Evolutionary conservation across 305 asterid species (phyloP).

Genomic region (Fraxinus dipetala): DNA sequence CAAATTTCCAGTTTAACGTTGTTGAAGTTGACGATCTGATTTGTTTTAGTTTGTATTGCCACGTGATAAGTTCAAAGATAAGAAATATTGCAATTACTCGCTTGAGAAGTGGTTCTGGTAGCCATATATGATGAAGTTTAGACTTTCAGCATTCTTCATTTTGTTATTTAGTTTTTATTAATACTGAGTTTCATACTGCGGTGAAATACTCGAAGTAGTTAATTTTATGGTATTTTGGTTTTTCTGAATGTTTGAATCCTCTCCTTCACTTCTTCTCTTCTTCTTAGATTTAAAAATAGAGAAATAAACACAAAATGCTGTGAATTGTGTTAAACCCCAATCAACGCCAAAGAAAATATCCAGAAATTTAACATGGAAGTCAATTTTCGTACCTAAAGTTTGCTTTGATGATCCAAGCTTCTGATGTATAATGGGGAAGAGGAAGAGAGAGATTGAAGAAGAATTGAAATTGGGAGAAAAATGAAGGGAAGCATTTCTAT

Average conservation of each 20-base stretch:
- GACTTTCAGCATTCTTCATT: background rate
- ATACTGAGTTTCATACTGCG: background rate
- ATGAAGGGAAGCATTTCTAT: background rate
- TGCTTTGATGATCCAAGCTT: background rate
- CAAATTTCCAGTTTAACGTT: background rate
- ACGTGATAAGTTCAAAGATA: background rate
- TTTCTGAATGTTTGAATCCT: background rate
- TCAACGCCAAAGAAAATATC: background rate
- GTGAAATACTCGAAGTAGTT: background rate
- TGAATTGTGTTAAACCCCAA: background rate
- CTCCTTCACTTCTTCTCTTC: background rate
- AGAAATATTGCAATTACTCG: background rate
- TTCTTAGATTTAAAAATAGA: background rate
- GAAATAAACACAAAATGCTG: background rate
- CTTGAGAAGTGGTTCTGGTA: background rate
- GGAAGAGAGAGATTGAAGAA: background rate
- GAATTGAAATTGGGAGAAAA: background rate
- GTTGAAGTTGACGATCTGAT: background rate
- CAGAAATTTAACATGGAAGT: background rate
- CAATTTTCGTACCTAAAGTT: background rate
- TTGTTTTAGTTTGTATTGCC: background rate
- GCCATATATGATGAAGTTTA: background rate
- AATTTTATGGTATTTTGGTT: background rate
- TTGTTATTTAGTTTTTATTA: background rate
- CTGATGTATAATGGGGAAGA: background rate